These are phyloP conservation scores for Nemania sp. DNA, from an alignment of 2,329 filamentous ascomycete species.

Conservation along the genomic window DNA sequence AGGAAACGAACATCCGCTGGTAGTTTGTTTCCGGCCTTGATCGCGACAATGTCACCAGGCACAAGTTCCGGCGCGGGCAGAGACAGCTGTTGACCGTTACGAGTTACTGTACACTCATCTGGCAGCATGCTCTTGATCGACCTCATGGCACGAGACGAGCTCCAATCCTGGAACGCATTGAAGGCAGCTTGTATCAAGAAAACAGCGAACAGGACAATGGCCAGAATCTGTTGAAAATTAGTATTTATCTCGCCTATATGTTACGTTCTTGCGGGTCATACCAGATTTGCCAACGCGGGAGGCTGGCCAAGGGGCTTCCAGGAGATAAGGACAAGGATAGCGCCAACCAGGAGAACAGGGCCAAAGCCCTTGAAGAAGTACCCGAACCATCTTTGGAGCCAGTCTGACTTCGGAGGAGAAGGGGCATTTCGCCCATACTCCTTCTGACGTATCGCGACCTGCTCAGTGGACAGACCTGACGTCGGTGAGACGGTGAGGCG, in stretches of 20 bases:
- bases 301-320: slow-evolving; percentile 76
- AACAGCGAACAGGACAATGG: slow-evolving; percentile 71
- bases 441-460: slow-evolving; percentile 56
- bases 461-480: slow-evolving; percentile 62
- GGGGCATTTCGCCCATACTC: slow-evolving; percentile 70
- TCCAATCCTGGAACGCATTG: slow-evolving; percentile 75
- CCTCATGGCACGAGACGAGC: slow-evolving; percentile 74
- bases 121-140: slow-evolving; percentile 82
- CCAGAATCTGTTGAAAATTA: slow-evolving; percentile 60
- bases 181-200: slow-evolving; percentile 72
- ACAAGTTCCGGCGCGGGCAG: slow-evolving; percentile 64
- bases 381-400: slow-evolving; percentile 59
- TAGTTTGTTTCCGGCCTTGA: slow-evolving; percentile 73
- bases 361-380: slow-evolving; percentile 83
- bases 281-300: slow-evolving; percentile 67
- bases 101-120: slow-evolving; percentile 67
- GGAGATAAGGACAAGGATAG: slow-evolving; percentile 73
- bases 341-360: slow-evolving; percentile 67
- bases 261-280: slow-evolving; percentile 15
- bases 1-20: slow-evolving; percentile 74
- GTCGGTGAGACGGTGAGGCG: slow-evolving; percentile 60
- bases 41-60: slow-evolving; percentile 69
- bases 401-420: slow-evolving; percentile 65
- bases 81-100: slow-evolving; percentile 57
- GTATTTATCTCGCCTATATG: too few relatives aligned